phyloP scores from a whole-genome alignment of 345 rosid species.

The Mallotus nudiflorus region DNA sequence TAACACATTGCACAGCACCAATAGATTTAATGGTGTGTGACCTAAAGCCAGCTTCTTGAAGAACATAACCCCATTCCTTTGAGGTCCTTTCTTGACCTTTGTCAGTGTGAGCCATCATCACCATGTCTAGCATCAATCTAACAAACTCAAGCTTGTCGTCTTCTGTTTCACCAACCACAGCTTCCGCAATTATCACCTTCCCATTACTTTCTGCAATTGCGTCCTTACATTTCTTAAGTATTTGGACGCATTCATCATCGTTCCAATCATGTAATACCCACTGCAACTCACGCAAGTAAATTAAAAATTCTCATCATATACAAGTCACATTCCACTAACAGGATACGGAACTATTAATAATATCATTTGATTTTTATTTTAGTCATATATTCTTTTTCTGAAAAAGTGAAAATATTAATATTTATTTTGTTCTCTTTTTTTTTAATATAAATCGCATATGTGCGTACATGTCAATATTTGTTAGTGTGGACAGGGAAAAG shows the following conservation, averaged over 20 bases:
- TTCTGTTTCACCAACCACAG: conserved; percentile 39
- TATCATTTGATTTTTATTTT: too few relatives aligned
- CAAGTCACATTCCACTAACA: too few relatives aligned
- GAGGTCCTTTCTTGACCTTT: conserved; percentile 64
- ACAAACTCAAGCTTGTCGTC: conserved; percentile 35
- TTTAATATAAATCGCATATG: too few relatives aligned
- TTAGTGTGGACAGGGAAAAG: too few relatives aligned
- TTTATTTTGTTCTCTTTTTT: too few relatives aligned
- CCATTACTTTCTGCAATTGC: conserved; percentile 45
- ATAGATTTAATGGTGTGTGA: conserved; percentile 38
- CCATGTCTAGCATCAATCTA: conserved; percentile 65
- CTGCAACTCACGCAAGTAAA: conserved; percentile 20
- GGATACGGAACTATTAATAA: too few relatives aligned
- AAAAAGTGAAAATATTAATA: too few relatives aligned
- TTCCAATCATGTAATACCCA: conserved; percentile 72
- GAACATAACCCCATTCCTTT: conserved; percentile 61
- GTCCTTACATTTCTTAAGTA: conserved; percentile 61
- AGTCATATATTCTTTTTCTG: too few relatives aligned
- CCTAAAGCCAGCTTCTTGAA: conserved; percentile 55
- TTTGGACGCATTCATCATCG: conserved; percentile 60
- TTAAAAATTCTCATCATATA: too few relatives aligned
- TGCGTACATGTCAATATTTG: too few relatives aligned
- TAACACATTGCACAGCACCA: conserved; percentile 43
- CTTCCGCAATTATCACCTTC: conserved; percentile 59
- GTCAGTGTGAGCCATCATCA: conserved; percentile 62